Conservation (phyloP, 2,329 filamentous ascomycete species). For the Ophiostoma montium region DNA sequence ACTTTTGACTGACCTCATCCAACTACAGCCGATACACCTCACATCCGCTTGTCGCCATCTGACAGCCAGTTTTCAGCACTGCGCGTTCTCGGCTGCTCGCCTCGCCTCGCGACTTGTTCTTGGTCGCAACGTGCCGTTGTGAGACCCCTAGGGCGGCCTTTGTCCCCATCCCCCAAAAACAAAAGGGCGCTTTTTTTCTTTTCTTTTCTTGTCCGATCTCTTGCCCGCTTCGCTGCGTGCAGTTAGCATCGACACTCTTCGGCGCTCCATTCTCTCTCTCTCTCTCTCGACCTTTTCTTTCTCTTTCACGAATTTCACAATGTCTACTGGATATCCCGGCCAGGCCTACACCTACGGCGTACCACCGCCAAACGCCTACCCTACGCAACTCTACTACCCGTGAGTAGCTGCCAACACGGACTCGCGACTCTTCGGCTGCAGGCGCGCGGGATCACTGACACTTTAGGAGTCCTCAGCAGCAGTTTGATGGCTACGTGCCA, state of each 20-base stretch:
- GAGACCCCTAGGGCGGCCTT: neutral
- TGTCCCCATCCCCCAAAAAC: neutral
- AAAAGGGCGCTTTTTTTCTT: conserved; percentile 2
- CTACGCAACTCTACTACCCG: conserved; percentile 9
- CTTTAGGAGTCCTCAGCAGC: conserved; percentile 3
- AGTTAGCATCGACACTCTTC: neutral
- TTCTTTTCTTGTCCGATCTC: neutral
- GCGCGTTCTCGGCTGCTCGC: neutral
- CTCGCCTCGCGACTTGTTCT: neutral
- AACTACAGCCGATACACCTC: too few species aligned
- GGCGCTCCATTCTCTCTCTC: neutral
- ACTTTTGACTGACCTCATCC: neutral
- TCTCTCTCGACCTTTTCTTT: neutral
- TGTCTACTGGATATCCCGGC: neutral
- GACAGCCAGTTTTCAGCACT: too few species aligned
- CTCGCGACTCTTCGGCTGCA: too few species aligned
- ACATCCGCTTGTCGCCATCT: too few species aligned
- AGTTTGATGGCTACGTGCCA: conserved; percentile 9
- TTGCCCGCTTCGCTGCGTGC: conserved; percentile 1
- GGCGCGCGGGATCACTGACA: neutral
- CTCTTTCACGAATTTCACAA: too few species aligned
- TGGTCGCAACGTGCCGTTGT: neutral
- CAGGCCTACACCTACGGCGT: conserved; percentile 6
- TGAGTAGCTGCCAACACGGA: conserved; percentile 1
- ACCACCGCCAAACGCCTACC: conserved; percentile 8